Conservation (phyloP, 306 rosid genomes). For the Morella rubra region DNA sequence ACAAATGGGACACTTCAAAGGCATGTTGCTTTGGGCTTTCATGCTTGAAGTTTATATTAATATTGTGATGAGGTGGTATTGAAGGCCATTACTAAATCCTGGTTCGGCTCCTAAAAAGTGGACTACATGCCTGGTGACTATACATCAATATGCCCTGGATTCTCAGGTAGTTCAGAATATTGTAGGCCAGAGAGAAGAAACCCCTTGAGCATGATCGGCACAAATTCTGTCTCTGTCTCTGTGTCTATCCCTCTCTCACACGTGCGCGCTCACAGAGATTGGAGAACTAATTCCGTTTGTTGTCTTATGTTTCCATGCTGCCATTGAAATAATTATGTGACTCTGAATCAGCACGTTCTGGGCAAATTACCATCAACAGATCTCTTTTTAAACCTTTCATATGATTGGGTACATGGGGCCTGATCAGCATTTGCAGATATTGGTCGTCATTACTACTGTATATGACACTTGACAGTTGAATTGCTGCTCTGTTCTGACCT, state of each 20-base stretch:
- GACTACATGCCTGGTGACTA: not conserved
- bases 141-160: not conserved
- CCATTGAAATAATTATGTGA: no score
- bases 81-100: not conserved
- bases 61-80: not conserved
- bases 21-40: not conserved
- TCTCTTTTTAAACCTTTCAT: no score
- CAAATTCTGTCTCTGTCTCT: no score
- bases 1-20: not conserved
- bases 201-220: not conserved
- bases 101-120: slow-evolving; percentile 5
- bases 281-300: no score
- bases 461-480: not conserved
- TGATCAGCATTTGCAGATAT: no score
- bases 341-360: no score
- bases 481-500: not conserved
- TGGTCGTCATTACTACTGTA: not conserved
- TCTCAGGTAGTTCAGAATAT: not conserved
- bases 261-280: no score
- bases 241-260: no score
- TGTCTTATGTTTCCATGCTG: no score
- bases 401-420: no score
- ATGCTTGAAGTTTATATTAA: not conserved
- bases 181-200: not conserved
- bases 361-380: no score